A percentile compares a stretch with the other conserved stretches of the same genome.
phyloP scores from a whole-genome alignment of 495 filamentous ascomycete species.

The Daldinia grandis region DNA sequence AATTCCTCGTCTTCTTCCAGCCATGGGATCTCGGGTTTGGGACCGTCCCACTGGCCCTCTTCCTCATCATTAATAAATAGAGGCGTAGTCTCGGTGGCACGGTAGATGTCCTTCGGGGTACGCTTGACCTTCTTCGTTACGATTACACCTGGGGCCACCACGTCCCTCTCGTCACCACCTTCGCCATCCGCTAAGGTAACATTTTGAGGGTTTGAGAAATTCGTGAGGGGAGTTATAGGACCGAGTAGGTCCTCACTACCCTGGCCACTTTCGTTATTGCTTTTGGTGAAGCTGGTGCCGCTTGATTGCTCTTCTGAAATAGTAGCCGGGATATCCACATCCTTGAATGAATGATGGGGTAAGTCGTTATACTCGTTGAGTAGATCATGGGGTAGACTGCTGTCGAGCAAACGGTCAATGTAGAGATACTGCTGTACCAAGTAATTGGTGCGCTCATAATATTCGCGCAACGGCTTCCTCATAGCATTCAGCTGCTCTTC shows the following conservation, averaged over 20 bases:
- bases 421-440: conserved; percentile 89
- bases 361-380: conserved; percentile 83
- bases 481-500: conserved; percentile 69
- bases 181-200: conserved; percentile 18
- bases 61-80: conserved; percentile 59
- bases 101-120: conserved; percentile 83
- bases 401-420: conserved; percentile 90
- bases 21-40: conserved; percentile 60
- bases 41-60: conserved; percentile 41
- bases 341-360: conserved; percentile 50
- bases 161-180: conserved; percentile 32
- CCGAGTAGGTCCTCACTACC: background rate
- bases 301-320: conserved; percentile 59
- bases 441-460: conserved; percentile 84
- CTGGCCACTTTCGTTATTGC: conserved; percentile 5
- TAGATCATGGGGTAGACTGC: conserved; percentile 82
- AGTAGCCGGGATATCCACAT: conserved; percentile 63
- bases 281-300: conserved; percentile 17
- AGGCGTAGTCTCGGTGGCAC: conserved; percentile 74
- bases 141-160: background rate
- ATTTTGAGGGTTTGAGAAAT: conserved; percentile 32
- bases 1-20: conserved; percentile 64
- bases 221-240: conserved; percentile 10
- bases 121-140: conserved; percentile 67
- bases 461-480: conserved; percentile 74